Conservation (phyloP, 306 rosid genomes). For the Nissolia schottii region DNA sequence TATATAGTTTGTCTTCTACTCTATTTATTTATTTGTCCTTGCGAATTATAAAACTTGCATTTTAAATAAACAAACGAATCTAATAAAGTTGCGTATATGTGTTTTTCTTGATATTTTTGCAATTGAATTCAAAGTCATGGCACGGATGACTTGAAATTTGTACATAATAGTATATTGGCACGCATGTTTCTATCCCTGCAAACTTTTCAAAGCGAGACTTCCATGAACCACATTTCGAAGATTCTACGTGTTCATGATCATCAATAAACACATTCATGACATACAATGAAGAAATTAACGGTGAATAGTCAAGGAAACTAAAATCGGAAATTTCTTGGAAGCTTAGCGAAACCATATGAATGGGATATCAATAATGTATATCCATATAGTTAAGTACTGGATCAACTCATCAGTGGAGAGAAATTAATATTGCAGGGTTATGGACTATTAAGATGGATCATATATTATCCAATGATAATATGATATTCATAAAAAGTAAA, state of each 20-base stretch:
- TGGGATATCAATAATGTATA: not conserved
- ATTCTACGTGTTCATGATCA: conserved; percentile 15
- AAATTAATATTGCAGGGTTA: no score
- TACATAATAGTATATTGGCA: not conserved
- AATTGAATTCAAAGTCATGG: conserved; percentile 19
- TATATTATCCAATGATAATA: no score
- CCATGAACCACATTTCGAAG: not conserved
- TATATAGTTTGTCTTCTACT: not conserved
- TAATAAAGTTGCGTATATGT: not conserved
- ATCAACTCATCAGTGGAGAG: not conserved
- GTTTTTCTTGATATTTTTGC: not conserved
- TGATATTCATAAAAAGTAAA: no score
- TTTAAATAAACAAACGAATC: not conserved
- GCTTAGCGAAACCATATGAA: not conserved
- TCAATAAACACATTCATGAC: not conserved
- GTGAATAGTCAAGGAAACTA: not conserved
- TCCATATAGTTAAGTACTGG: not conserved
- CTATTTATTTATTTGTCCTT: not conserved
- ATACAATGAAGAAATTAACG: not conserved
- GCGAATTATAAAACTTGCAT: not conserved
- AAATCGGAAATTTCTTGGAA: conserved; percentile 6
- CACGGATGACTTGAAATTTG: conserved; percentile 7
- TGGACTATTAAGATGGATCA: no score
- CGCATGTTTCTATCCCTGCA: not conserved
- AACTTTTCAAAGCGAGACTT: conserved; percentile 16